Percentiles rank a stretch among this genome's conserved stretches.
Conservation (phyloP, 2,329 filamentous ascomycete genomes). For the Microcyclospora tardicrescens region DNA sequence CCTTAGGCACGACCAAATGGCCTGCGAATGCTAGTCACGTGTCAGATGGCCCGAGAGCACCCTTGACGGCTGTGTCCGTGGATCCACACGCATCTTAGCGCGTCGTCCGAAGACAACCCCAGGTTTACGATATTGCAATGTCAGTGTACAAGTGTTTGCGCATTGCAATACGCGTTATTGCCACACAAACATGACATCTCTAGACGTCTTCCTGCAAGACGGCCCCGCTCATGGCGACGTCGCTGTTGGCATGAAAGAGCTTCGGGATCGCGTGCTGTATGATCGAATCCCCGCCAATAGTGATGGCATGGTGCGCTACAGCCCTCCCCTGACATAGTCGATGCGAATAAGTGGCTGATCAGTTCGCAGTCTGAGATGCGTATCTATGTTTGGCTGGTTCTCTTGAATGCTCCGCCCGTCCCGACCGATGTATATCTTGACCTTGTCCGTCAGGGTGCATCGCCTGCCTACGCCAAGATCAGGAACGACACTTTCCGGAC, state of each 20-base stretch:
- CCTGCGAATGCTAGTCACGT: no score
- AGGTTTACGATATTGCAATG: no score
- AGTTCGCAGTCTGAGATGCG: slow-evolving; percentile 66
- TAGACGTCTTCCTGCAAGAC: slow-evolving; percentile 68
- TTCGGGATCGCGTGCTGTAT: slow-evolving; percentile 60
- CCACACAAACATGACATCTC: slow-evolving; percentile 24
- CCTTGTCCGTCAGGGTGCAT: slow-evolving; percentile 84
- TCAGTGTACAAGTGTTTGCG: no score
- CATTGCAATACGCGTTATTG: neutral
- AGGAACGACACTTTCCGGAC: slow-evolving; percentile 97
- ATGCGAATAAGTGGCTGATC: no score
- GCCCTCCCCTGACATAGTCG: no score
- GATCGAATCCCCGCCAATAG: slow-evolving; percentile 64
- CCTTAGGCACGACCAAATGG: no score
- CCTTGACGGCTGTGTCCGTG: no score
- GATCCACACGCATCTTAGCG: no score
- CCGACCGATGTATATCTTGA: slow-evolving; percentile 78
- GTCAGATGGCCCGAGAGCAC: no score
- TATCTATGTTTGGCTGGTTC: slow-evolving; percentile 91
- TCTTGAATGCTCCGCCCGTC: slow-evolving; percentile 76
- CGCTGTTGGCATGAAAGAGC: slow-evolving; percentile 52
- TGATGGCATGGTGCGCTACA: slow-evolving; percentile 60
- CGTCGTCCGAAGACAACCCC: no score
- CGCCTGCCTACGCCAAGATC: slow-evolving; percentile 92
- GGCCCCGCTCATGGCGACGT: slow-evolving; percentile 64